Conservation (phyloP, 2,329 filamentous ascomycete species). For the Cytospora piceicola region DNA sequence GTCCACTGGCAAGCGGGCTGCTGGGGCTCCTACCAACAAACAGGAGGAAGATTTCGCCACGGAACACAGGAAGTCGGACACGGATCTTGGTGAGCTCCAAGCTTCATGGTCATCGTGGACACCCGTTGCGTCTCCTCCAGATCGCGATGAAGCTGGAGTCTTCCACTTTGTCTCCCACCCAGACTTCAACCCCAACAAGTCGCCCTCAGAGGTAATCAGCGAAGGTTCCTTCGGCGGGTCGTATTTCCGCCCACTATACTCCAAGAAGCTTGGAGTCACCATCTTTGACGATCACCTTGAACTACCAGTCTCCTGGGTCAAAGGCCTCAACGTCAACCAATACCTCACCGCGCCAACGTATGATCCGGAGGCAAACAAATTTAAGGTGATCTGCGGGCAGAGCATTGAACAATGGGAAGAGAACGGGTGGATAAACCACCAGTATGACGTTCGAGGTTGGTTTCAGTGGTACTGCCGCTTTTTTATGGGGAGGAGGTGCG, state of each 20-base stretch:
- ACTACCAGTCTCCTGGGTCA: slow-evolving; percentile 49
- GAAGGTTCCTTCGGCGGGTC: slow-evolving; percentile 57
- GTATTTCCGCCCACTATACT: slow-evolving; percentile 54
- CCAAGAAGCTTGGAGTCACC: slow-evolving; percentile 45
- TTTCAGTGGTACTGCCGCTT: slow-evolving; percentile 62
- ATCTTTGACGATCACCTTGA: slow-evolving; percentile 52
- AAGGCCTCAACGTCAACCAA: slow-evolving; percentile 42
- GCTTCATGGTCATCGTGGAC: slow-evolving; percentile 51
- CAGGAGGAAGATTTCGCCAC: neutral
- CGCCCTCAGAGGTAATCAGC: slow-evolving; percentile 54
- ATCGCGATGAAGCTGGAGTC: slow-evolving; percentile 44
- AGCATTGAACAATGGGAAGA: slow-evolving; percentile 60
- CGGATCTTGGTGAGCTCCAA: slow-evolving; percentile 33
- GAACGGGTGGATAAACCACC: slow-evolving; percentile 58
- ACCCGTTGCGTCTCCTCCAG: slow-evolving; percentile 44
- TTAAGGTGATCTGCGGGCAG: slow-evolving; percentile 55
- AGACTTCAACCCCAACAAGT: slow-evolving; percentile 56
- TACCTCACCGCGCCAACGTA: slow-evolving; percentile 49
- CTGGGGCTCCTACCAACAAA: neutral
- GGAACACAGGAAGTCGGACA: neutral
- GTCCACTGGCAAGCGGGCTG: neutral
- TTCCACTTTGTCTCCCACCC: slow-evolving; percentile 52
- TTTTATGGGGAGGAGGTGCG: slow-evolving; percentile 53
- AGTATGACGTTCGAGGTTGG: slow-evolving; percentile 57
- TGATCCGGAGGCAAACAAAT: slow-evolving; percentile 55